These are phyloP conservation scores for Arthrobotrys pseudoclavata DNA, from an alignment of 2,329 filamentous ascomycete species.

Conservation along the genomic window DNA sequence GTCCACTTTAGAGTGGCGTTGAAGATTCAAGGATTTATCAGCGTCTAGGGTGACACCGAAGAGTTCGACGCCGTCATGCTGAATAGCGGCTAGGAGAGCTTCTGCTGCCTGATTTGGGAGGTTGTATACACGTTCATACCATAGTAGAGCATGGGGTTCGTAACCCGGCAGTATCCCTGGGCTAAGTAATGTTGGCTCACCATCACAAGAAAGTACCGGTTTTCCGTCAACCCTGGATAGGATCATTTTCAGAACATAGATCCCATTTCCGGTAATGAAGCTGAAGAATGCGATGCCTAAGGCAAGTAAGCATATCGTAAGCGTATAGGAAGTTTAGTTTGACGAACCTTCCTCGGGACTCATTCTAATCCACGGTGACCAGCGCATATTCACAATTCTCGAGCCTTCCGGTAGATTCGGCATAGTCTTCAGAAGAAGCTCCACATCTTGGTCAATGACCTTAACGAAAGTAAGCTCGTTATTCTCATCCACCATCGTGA, in stretches of 20 bases:
- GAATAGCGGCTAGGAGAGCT: slow-evolving; percentile 35
- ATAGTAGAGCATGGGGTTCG: slow-evolving; percentile 44
- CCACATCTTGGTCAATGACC: slow-evolving; percentile 45
- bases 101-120: slow-evolving; percentile 22
- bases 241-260: slow-evolving; percentile 41
- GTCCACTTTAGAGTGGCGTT: slow-evolving; percentile 24
- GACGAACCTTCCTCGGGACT: slow-evolving; percentile 34
- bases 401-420: slow-evolving; percentile 19
- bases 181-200: slow-evolving; percentile 19
- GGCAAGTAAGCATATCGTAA: not conserved
- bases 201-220: slow-evolving; percentile 1
- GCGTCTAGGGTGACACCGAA: slow-evolving; percentile 34
- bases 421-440: slow-evolving; percentile 25
- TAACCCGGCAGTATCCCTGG: slow-evolving; percentile 35
- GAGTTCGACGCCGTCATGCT: slow-evolving; percentile 46
- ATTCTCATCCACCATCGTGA: slow-evolving; percentile 50
- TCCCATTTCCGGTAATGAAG: slow-evolving; percentile 9
- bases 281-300: slow-evolving; percentile 46
- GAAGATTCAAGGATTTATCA: slow-evolving; percentile 3
- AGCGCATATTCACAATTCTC: slow-evolving; percentile 41
- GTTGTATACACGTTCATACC: slow-evolving; percentile 41
- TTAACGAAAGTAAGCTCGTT: slow-evolving; percentile 52
- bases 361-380: slow-evolving; percentile 55
- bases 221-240: slow-evolving; percentile 1
- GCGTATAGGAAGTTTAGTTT: not conserved